These are phyloP conservation scores for Calonectria multiphialidica DNA, from an alignment of 2,329 filamentous ascomycete genomes.

Conservation along the genomic window DNA sequence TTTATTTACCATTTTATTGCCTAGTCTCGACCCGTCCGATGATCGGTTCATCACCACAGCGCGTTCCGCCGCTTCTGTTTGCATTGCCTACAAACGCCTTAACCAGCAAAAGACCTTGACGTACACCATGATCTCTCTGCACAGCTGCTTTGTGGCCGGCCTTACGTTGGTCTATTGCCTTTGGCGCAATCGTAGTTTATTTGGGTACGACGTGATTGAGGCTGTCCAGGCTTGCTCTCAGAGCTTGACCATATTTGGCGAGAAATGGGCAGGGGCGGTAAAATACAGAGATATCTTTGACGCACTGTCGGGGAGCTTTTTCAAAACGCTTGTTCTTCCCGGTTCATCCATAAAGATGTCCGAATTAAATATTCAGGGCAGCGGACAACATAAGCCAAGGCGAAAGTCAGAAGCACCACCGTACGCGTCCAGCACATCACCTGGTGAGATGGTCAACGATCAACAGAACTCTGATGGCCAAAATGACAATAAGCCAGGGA, in stretches of 20 bases:
- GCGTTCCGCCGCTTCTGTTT: conserved; percentile 30
- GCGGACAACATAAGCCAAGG: neutral
- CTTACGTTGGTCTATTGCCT: neutral
- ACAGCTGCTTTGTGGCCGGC: conserved; percentile 43
- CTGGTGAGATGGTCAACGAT: too few relatives aligned
- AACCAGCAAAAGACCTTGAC: conserved; percentile 45
- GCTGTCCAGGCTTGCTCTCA: neutral
- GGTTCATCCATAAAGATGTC: neutral
- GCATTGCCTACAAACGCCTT: conserved; percentile 45
- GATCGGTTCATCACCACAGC: neutral
- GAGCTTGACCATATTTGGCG: neutral
- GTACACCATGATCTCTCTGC: conserved; percentile 46
- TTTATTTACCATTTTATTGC: neutral
- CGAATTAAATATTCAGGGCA: neutral
- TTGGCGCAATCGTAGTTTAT: neutral
- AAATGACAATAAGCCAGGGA: neutral
- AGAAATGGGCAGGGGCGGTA: neutral
- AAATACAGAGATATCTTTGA: neutral
- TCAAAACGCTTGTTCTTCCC: neutral
- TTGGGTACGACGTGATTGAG: neutral
- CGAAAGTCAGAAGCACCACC: neutral
- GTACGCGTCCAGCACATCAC: neutral
- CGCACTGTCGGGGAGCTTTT: neutral
- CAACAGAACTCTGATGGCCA: neutral
- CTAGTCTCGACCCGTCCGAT: neutral